A percentile compares a stretch with the other conserved stretches of the same genome.
phyloP scores from a whole-genome alignment of 345 rosid species.

The Clausena lansium region DNA sequence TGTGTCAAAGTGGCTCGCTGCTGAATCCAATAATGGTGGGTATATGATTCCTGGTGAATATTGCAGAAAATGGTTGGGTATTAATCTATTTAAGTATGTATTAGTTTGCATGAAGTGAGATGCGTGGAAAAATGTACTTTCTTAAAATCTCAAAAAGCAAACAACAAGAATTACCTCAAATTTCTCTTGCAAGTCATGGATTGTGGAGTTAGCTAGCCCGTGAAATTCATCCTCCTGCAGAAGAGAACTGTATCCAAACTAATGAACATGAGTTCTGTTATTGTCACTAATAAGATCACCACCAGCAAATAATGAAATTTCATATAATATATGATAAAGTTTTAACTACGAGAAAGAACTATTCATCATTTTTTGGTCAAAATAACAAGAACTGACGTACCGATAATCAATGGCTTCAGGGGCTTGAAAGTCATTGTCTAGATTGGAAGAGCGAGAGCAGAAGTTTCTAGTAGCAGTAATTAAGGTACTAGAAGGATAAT shows the following conservation, averaged over 20 bases:
- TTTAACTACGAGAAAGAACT: not conserved
- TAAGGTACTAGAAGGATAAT: constrained; percentile 10
- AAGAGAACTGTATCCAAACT: constrained; percentile 56
- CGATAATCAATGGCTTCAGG: constrained; percentile 54
- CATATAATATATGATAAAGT: not conserved
- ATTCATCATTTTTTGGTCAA: not conserved
- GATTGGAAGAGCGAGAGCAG: constrained; percentile 37
- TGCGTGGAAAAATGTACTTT: not conserved
- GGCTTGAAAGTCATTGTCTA: constrained; percentile 29
- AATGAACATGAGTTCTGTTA: constrained; percentile 17
- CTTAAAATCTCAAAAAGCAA: not conserved
- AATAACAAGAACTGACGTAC: constrained; percentile 22
- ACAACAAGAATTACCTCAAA: constrained; percentile 45
- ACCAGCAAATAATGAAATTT: not conserved
- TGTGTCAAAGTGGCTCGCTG: not conserved
- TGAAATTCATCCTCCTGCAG: constrained; percentile 91
- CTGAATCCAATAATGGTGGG: not conserved
- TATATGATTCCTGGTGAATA: not conserved
- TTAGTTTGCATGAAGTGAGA: not conserved
- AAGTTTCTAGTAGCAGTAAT: constrained; percentile 40
- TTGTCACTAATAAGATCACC: not conserved
- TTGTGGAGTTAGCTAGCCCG: constrained; percentile 65
- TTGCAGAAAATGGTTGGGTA: not conserved
- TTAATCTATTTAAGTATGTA: not conserved
- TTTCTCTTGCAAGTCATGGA: constrained; percentile 74